These are phyloP conservation scores for Novakomyces olei DNA, from an alignment of 805 yeast species.

Conservation along the genomic window DNA sequence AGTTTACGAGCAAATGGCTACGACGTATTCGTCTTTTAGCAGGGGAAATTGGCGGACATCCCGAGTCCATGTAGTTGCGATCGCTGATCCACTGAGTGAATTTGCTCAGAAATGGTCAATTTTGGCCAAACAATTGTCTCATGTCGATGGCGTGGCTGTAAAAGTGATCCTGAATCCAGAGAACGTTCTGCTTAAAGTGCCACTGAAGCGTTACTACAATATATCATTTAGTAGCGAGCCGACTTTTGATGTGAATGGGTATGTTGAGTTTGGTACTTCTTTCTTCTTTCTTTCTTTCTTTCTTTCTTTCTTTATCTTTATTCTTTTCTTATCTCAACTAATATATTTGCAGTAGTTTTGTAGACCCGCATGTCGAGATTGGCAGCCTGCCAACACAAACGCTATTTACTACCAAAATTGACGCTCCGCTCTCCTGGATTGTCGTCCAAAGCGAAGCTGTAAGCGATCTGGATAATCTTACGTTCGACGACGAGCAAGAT, in stretches of 20 bases:
- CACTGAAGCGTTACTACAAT: conserved; percentile 37
- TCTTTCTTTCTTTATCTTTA: too few relatives aligned
- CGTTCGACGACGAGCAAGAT: conserved; percentile 12
- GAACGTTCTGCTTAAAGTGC: conserved; percentile 18
- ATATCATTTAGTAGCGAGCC: conserved; percentile 21
- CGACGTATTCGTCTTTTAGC: too few relatives aligned
- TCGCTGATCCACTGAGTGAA: conserved; percentile 55
- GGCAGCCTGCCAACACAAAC: conserved; percentile 28
- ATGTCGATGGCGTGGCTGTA: conserved; percentile 29
- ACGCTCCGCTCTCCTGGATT: conserved; percentile 49
- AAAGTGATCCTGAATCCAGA: conserved; percentile 40
- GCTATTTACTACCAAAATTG: conserved; percentile 33
- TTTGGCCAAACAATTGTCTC: conserved; percentile 19
- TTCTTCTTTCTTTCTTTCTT: too few relatives aligned
- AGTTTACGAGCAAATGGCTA: too few relatives aligned
- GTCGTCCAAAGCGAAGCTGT: conserved; percentile 28
- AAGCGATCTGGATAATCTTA: conserved; percentile 43
- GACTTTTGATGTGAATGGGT: conserved; percentile 14
- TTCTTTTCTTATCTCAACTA: background rate
- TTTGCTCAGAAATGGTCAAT: conserved; percentile 36
- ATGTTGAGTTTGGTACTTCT: too few relatives aligned
- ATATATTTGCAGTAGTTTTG: background rate
- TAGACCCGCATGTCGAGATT: conserved; percentile 15
- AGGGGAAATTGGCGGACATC: conserved; percentile 14
- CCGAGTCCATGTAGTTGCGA: conserved; percentile 31